Evolutionary conservation across 2,329 filamentous ascomycete genomes (phyloP).

Genomic region (Aspergillus pseudoviridinutans): DNA sequence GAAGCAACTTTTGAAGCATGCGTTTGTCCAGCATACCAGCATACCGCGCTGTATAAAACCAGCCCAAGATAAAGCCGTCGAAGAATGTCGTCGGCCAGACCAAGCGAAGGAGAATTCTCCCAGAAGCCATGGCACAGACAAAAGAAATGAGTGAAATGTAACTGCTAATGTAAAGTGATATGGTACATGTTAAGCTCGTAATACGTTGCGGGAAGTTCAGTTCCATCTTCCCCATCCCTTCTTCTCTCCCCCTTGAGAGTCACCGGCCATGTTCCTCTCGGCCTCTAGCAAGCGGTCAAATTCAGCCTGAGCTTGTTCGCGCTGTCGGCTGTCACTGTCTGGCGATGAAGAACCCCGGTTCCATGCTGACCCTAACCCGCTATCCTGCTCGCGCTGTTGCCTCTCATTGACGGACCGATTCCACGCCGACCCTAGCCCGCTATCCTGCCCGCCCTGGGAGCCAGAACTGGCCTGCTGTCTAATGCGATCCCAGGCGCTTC

Average conservation of each 20-base stretch:
- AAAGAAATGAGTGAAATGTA: background rate
- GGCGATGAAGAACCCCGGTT: background rate
- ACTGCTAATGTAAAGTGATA: background rate
- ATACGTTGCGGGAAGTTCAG: slow-evolving; percentile 8
- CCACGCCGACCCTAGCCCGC: background rate
- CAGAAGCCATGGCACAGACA: too few species aligned
- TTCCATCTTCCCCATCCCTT: slow-evolving; percentile 16
- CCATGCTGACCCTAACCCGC: background rate
- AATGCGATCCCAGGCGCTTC: slow-evolving; percentile 38
- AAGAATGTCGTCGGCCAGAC: too few species aligned
- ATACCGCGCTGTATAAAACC: too few species aligned
- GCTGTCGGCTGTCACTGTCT: slow-evolving; percentile 23
- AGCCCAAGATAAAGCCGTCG: too few species aligned
- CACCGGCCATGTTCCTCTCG: slow-evolving; percentile 29
- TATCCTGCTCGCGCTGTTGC: background rate
- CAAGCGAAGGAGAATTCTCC: too few species aligned
- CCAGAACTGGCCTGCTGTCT: slow-evolving; percentile 23
- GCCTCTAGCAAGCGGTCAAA: slow-evolving; percentile 43
- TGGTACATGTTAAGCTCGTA: background rate
- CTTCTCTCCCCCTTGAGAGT: slow-evolving; percentile 4
- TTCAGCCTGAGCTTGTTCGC: slow-evolving; percentile 39
- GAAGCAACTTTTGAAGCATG: too few species aligned
- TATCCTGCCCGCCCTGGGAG: background rate
- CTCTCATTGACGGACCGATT: background rate
- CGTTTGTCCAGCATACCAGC: too few species aligned